These are phyloP conservation scores for Crucibulum laeve DNA, from an alignment of 768 basidiomycete species.

Conservation along the genomic window DNA sequence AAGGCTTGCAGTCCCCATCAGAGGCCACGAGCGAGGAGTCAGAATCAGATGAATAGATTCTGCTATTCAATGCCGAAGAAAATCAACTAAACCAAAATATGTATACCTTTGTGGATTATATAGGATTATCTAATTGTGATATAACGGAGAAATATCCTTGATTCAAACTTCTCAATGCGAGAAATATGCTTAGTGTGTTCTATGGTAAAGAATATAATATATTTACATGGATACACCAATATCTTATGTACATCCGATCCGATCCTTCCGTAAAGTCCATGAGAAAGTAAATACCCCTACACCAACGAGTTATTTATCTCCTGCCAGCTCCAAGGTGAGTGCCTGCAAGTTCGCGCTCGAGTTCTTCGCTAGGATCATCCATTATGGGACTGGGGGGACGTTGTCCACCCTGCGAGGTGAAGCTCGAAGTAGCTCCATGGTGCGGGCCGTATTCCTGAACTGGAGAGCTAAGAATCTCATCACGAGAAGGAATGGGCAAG, in stretches of 20 bases:
- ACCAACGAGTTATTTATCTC: conserved; percentile 14
- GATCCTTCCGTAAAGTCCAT: background rate
- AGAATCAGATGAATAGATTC: background rate
- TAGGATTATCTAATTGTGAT: too few relatives aligned
- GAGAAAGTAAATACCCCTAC: too few relatives aligned
- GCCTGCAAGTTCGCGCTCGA: conserved; percentile 82
- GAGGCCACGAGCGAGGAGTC: conserved; percentile 1
- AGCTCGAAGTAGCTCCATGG: conserved; percentile 68
- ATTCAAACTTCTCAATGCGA: too few relatives aligned
- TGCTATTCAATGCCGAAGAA: background rate
- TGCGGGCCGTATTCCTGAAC: conserved; percentile 57
- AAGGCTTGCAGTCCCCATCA: conserved; percentile 21
- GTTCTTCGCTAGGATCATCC: conserved; percentile 82
- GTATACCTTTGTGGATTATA: too few relatives aligned
- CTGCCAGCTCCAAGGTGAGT: conserved; percentile 45
- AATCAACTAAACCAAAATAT: too few relatives aligned
- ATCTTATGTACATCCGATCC: background rate
- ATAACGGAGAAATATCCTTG: too few relatives aligned
- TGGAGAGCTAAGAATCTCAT: conserved; percentile 78
- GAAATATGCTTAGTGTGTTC: background rate
- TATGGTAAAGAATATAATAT: background rate
- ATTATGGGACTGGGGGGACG: conserved; percentile 66
- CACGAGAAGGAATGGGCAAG: conserved; percentile 74
- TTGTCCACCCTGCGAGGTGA: conserved; percentile 38
- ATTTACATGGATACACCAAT: conserved; percentile 1